Percentiles rank a stretch among this genome's conserved stretches.
Conservation (phyloP, 768 basidiomycete genomes). For the Sporobolomyces phaffii region DNA sequence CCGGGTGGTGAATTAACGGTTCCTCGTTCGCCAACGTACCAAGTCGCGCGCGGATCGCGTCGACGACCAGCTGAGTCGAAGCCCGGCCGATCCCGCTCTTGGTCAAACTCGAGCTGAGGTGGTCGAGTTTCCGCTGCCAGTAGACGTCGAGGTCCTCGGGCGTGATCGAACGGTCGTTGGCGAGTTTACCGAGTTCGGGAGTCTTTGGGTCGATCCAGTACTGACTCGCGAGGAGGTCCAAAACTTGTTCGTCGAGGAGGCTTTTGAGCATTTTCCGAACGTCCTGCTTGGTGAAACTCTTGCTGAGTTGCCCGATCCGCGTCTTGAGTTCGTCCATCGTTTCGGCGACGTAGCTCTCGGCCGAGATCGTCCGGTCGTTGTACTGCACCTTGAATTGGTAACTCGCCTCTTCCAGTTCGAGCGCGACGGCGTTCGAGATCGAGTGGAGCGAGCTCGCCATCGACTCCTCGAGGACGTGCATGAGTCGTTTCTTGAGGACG, state of each 20-base stretch:
- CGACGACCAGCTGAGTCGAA: conserved; percentile 86
- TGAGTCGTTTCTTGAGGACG: conserved; percentile 78
- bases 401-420: conserved; percentile 91
- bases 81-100: conserved; percentile 94
- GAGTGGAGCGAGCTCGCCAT: conserved; percentile 94
- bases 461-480: conserved; percentile 95
- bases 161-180: conserved; percentile 62
- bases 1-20: conserved; percentile 86
- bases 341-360: conserved; percentile 96
- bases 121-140: conserved; percentile 94
- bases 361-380: conserved; percentile 87
- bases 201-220: conserved; percentile 93
- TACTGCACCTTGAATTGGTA: conserved; percentile 99
- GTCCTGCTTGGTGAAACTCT: conserved; percentile 79
- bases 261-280: conserved; percentile 80
- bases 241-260: conserved; percentile 92
- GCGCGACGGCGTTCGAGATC: conserved; percentile 93
- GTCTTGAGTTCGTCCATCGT: conserved; percentile 85
- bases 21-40: conserved; percentile 81
- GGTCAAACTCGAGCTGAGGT: conserved; percentile 83
- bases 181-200: conserved; percentile 65
- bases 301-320: conserved; percentile 76
- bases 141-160: conserved; percentile 38
- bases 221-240: conserved; percentile 92
- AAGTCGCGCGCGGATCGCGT: conserved; percentile 70